A percentile compares a stretch with the other conserved stretches of the same genome.
Conservation (phyloP, 1,284 basidiomycete genomes). For the Neolentinus lepideus region DNA sequence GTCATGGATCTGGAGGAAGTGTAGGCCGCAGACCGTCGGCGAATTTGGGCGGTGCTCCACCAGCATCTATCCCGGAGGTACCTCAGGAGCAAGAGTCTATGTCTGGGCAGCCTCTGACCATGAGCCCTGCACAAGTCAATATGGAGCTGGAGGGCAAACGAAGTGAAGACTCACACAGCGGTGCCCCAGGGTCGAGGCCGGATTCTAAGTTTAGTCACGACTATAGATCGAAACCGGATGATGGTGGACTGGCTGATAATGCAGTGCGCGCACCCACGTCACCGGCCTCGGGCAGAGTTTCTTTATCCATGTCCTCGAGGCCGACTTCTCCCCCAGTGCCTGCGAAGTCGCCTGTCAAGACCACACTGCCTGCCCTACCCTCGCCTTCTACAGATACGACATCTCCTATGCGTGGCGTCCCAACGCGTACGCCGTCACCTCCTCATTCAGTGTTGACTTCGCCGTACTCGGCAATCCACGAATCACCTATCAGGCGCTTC, state of each 20-base stretch:
- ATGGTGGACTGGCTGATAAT: background rate
- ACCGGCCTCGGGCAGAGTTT: background rate
- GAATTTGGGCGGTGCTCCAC: conserved; percentile 6
- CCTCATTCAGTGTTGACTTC: conserved; percentile 7
- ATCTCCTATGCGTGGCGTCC: background rate
- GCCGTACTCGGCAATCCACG: conserved; percentile 9
- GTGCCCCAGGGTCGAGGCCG: conserved; percentile 18
- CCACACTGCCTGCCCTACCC: conserved; percentile 11
- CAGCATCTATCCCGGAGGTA: conserved; percentile 10
- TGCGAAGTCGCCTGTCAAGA: conserved; percentile 4
- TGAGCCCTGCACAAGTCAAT: conserved; percentile 13
- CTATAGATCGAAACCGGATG: background rate
- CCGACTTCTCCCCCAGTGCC: conserved; percentile 11
- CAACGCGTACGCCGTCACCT: background rate
- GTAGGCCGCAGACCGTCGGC: background rate
- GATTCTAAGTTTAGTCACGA: conserved; percentile 25
- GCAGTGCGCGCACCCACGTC: background rate
- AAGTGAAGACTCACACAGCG: conserved; percentile 16
- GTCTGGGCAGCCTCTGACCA: conserved; percentile 7
- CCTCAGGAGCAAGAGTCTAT: conserved; percentile 10
- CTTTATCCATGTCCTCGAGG: background rate
- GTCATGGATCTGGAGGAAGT: background rate
- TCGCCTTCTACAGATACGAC: conserved; percentile 1
- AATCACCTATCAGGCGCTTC: background rate
- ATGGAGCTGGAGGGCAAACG: conserved; percentile 7